phyloP scores from a whole-genome alignment of 116 monocot species.

The Iris pallida region DNA sequence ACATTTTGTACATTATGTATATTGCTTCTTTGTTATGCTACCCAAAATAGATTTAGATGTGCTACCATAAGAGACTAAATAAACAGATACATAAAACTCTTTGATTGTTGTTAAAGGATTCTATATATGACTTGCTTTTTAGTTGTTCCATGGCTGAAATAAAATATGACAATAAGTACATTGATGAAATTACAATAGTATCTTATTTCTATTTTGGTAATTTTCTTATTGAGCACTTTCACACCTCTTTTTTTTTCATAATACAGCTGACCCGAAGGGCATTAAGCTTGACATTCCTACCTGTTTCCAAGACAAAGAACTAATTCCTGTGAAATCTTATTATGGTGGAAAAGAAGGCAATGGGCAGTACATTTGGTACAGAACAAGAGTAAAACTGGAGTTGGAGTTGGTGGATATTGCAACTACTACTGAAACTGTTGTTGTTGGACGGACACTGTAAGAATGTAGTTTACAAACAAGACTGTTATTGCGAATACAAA shows the following conservation, averaged over 20 bases:
- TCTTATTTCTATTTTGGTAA: too few species aligned
- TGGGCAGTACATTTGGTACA: constrained; percentile 77
- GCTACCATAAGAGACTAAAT: too few species aligned
- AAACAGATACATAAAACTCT: too few species aligned
- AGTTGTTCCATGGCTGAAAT: too few species aligned
- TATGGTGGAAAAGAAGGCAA: constrained; percentile 93
- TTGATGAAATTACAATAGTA: too few species aligned
- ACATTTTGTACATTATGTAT: too few species aligned
- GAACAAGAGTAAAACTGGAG: constrained; percentile 48
- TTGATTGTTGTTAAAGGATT: too few species aligned
- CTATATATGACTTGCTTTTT: too few species aligned
- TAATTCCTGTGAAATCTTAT: constrained; percentile 72
- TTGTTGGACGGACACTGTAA: constrained; percentile 68
- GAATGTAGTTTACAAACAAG: constrained; percentile 6
- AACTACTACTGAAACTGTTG: constrained; percentile 22
- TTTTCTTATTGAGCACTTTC: too few species aligned
- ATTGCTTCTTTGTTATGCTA: too few species aligned
- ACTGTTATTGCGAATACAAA: not conserved
- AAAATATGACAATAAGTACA: too few species aligned
- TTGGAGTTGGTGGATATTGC: constrained; percentile 30
- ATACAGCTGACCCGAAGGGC: constrained; percentile 78
- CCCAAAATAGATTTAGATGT: too few species aligned
- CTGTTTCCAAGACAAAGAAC: constrained; percentile 72
- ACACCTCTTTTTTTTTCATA: not conserved
- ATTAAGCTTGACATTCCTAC: constrained; percentile 64